Conservation (phyloP, 169 alveolate species). For the Perkinsus marinus region DNA sequence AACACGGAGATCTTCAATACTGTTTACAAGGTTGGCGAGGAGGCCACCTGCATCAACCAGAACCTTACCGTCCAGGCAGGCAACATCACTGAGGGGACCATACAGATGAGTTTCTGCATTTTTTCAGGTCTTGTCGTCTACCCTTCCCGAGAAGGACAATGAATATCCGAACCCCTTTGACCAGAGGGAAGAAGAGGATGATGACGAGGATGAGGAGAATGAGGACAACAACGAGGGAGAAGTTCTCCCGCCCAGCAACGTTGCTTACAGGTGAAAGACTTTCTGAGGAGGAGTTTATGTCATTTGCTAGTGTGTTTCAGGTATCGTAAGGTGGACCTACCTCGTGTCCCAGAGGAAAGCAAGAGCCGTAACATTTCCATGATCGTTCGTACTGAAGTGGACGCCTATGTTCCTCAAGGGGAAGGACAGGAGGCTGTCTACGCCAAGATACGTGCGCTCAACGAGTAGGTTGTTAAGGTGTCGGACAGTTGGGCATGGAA, state of each 20-base stretch:
- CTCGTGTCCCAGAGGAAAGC: background rate
- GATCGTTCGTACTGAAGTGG: constrained; percentile 17
- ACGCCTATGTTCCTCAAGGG: constrained; percentile 20
- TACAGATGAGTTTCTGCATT: background rate
- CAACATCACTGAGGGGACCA: background rate
- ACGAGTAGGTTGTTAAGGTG: constrained; percentile 52
- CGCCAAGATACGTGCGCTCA: constrained; percentile 58
- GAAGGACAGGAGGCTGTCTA: constrained; percentile 33
- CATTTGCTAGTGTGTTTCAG: too few species aligned
- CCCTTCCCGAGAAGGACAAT: background rate
- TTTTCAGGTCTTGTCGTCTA: background rate
- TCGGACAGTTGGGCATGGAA: too few species aligned
- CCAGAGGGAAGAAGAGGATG: background rate
- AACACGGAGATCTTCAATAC: background rate
- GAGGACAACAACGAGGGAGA: too few species aligned
- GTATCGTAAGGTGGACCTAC: background rate
- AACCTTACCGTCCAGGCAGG: background rate
- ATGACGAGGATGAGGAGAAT: background rate
- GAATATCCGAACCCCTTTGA: background rate
- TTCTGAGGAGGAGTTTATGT: too few species aligned
- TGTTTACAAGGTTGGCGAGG: background rate
- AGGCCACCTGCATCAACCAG: background rate
- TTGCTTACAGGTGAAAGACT: background rate
- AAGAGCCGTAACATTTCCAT: background rate
- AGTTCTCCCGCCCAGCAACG: background rate